Conservation (phyloP, 495 filamentous ascomycete species). For the Hypomontagnella submonticulosa region DNA sequence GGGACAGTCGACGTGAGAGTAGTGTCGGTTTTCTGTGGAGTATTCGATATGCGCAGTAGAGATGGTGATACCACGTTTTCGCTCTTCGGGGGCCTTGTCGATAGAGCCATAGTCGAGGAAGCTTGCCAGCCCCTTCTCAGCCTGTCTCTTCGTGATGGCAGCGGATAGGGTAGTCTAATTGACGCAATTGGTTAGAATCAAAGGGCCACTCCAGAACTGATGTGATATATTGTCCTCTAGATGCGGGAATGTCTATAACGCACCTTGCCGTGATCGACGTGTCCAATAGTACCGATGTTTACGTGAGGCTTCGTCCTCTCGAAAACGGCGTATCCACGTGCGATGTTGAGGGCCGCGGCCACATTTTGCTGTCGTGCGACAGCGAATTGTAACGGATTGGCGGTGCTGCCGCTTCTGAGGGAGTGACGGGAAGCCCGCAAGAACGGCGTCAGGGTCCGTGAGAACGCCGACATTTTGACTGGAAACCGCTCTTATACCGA, state of each 20-base stretch:
- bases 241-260: slow-evolving; percentile 14
- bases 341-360: slow-evolving; percentile 71
- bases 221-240: slow-evolving; percentile 13
- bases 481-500: slow-evolving; percentile 33
- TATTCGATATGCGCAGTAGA: slow-evolving; percentile 98
- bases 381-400: slow-evolving; percentile 72
- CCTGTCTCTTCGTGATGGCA: slow-evolving; percentile 96
- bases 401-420: slow-evolving; percentile 67
- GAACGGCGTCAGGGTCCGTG: slow-evolving; percentile 74
- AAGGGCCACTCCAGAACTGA: slow-evolving; percentile 27
- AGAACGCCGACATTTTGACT: slow-evolving; percentile 71
- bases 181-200: slow-evolving; percentile 43
- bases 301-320: slow-evolving; percentile 96
- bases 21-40: slow-evolving; percentile 88
- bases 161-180: slow-evolving; percentile 93
- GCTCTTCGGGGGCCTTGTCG: slow-evolving; percentile 98
- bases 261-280: slow-evolving; percentile 99
- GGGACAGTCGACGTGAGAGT: slow-evolving; percentile 99
- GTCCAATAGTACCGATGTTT: slow-evolving; percentile 98
- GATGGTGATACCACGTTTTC: slow-evolving; percentile 99
- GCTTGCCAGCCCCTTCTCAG: slow-evolving; percentile 89
- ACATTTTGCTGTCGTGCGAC: slow-evolving; percentile 69
- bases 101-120: slow-evolving; percentile 98
- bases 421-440: slow-evolving; percentile 74
- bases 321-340: slow-evolving; percentile 78